Conservation (phyloP, 2,329 filamentous ascomycete species). For the Trichoderma simmonsii region DNA sequence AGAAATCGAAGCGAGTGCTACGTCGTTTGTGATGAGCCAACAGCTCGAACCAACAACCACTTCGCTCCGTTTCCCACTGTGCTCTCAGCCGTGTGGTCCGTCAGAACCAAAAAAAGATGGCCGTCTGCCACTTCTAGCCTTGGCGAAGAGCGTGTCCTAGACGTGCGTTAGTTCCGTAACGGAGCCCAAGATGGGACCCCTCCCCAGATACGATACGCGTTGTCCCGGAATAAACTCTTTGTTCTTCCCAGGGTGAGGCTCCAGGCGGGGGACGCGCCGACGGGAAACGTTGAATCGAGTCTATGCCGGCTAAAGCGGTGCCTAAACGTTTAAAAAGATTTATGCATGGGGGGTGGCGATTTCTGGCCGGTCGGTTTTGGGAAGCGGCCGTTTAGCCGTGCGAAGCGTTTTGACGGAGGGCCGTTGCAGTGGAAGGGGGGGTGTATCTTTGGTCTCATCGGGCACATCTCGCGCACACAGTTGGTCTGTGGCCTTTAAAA, state of each 20-base stretch:
- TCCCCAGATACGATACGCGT: not conserved
- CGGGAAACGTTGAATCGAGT: not conserved
- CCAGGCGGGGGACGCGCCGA: constrained; percentile 8
- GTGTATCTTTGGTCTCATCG: not conserved
- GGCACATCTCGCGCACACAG: constrained; percentile 5
- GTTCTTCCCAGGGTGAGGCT: not conserved
- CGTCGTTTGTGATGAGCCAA: not conserved
- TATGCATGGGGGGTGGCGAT: not conserved
- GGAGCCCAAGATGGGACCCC: not conserved
- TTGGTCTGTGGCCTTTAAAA: not conserved
- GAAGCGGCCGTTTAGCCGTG: constrained; percentile 4
- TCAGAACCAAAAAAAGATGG: not conserved
- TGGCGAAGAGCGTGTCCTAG: not conserved
- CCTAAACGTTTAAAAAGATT: constrained; percentile 15
- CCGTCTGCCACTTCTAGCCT: not conserved
- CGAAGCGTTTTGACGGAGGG: constrained; percentile 9
- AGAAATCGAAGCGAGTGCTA: not conserved
- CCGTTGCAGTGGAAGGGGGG: not conserved
- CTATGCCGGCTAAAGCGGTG: constrained; percentile 4
- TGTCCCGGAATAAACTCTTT: not conserved
- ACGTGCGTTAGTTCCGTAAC: not conserved
- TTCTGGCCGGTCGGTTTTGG: not conserved
- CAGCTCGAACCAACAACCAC: not conserved
- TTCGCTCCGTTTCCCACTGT: not conserved
- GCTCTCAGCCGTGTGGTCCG: not conserved